Evolutionary conservation across 73 alveolate genomes (phyloP).

Genomic region (Urostyla sp.): DNA sequence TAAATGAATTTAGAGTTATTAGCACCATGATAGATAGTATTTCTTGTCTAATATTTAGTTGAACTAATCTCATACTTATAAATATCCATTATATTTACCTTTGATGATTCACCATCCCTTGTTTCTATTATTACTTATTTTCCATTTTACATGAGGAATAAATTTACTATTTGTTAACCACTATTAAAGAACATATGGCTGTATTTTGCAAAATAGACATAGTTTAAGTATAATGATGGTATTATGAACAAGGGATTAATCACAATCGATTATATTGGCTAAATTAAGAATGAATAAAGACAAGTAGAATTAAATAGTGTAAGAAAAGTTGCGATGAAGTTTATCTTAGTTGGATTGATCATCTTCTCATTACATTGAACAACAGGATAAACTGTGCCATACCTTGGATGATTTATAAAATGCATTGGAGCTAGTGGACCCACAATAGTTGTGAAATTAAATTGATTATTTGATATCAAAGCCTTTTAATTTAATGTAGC

Average conservation of each 20-base stretch:
- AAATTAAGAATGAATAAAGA: constrained; percentile 55
- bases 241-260: constrained; percentile 61
- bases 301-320: constrained; percentile 35
- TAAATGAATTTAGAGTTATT: constrained; percentile 49
- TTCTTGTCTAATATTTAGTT: constrained; percentile 7
- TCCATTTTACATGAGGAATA: constrained; percentile 66
- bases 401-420: constrained; percentile 58
- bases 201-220: constrained; percentile 17
- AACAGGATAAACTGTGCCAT: constrained; percentile 71
- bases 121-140: constrained; percentile 62
- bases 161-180: constrained; percentile 11
- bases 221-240: constrained; percentile 51
- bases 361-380: constrained; percentile 28
- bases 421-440: constrained; percentile 32
- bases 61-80: constrained; percentile 26
- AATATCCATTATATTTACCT: constrained; percentile 61
- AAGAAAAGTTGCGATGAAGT: not conserved
- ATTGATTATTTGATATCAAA: too few species aligned
- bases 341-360: not conserved
- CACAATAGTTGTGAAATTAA: too few species aligned
- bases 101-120: constrained; percentile 50
- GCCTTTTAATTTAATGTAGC: too few species aligned
- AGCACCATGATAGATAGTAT: constrained; percentile 66
- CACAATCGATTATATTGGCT: constrained; percentile 53
- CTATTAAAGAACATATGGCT: constrained; percentile 40